Base-by-base conservation (phyloP, 2,329 filamentous ascomycete genomes). In the Falciphora oryzae region DNA sequence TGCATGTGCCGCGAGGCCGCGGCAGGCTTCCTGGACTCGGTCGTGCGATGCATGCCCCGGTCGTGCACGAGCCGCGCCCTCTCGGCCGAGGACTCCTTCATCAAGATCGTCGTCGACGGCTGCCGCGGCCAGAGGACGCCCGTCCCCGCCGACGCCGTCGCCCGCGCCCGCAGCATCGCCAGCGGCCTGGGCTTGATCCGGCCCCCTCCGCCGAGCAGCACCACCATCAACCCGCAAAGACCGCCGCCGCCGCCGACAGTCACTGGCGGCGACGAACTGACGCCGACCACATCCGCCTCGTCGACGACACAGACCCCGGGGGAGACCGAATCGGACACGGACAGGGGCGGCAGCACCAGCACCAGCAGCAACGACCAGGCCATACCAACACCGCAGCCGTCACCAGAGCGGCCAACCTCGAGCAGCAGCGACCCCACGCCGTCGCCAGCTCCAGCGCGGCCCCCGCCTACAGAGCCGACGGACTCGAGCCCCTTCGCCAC, bases 401-500 rank as follows among this genome's bases (percentile, higher is more conserved):
- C n/a, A n/a, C n/a, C 31, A 32, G 31, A 6, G 6, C 32, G 64
- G 1, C 61, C 65, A 5, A 61, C 57, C 22, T 35, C 63, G 7
- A 59, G 63, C 1, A 56, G 57, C 6, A 27, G 50, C 32, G 38
- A 50, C 13, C 35, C 65, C 50, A 31, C 50, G 22, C 29, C 56
- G 10, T n/a, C 61, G 3, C 25, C 61, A 3, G 61, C 27, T 14
- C 32, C 35, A 13, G 44, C 18, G 61, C 61, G 61, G 10, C 50
- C 27, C 14, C 64, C 66, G 13, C 35, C 65, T 3, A 16, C 53
- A 2, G 64, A 68, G 56, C 68, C 69, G 6, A 68, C 66, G 1
- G 67, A 70, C 44, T 57, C 62, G 13, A 66, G 65, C 27, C 69
- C 69, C 2, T 70, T 70, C 62, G 66, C 65, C 28, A 66, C 66